phyloP scores from a whole-genome alignment of 164 flowering plant genomes.

The Magnolia officinalis region DNA sequence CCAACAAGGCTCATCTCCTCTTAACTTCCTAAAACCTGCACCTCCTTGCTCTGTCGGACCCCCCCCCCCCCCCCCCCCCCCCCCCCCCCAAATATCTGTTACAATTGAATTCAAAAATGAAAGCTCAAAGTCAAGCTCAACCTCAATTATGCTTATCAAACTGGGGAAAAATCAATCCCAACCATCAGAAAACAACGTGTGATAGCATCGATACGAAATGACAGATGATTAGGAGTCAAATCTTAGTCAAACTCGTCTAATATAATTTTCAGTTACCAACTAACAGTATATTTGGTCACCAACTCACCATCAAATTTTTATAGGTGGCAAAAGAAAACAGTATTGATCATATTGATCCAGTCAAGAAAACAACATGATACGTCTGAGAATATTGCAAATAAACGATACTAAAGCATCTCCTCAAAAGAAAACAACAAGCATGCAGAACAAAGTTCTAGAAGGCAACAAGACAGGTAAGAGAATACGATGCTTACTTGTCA shows the following conservation, averaged over 20 bases:
- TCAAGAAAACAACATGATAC: too few relatives aligned
- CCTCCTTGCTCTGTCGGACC: too few relatives aligned
- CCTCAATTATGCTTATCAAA: background rate
- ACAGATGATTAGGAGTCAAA: background rate
- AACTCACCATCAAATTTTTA: background rate
- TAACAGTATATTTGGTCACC: background rate
- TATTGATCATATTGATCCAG: background rate
- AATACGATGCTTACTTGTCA: constrained; percentile 61
- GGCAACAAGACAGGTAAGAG: background rate
- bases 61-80: too few relatives aligned
- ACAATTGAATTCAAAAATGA: background rate
- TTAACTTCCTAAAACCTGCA: too few relatives aligned
- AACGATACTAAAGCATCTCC: background rate
- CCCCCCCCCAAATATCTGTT: too few relatives aligned
- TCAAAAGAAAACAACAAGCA: background rate
- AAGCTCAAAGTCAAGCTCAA: background rate
- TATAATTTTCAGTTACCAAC: background rate
- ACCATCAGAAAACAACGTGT: background rate
- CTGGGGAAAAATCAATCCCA: background rate
- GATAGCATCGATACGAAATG: background rate
- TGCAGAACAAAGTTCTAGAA: background rate
- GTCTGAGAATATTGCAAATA: too few relatives aligned
- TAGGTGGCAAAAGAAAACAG: background rate
- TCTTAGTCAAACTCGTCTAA: background rate
- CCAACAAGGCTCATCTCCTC: too few relatives aligned